Evolutionary conservation across 2,329 filamentous ascomycete species (phyloP).

Genomic region (Botrytis deweyae): DNA sequence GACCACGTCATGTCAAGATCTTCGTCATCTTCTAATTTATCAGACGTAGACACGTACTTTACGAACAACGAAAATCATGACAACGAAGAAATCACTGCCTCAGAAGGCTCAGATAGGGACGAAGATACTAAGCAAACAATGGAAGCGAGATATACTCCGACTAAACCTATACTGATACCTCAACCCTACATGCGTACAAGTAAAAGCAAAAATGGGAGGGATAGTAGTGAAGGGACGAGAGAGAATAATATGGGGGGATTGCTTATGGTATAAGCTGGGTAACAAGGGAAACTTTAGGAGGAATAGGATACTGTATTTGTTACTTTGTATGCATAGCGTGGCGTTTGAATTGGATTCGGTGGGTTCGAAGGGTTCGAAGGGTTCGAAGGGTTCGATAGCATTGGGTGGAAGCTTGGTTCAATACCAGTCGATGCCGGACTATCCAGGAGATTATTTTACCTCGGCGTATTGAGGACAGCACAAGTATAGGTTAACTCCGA

Average conservation of each 20-base stretch:
- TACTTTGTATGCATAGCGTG: constrained; percentile 14
- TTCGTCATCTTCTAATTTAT: background rate
- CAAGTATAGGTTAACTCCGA: background rate
- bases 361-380: background rate
- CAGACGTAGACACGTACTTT: background rate
- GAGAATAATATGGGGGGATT: constrained; percentile 2
- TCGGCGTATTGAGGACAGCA: background rate
- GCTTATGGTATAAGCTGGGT: constrained; percentile 5
- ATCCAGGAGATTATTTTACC: background rate
- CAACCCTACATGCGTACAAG: background rate
- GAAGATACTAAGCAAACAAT: background rate
- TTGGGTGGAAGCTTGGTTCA: background rate
- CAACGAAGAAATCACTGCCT: background rate
- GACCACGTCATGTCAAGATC: background rate
- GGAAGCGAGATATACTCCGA: background rate
- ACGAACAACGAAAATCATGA: background rate
- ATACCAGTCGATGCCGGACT: background rate
- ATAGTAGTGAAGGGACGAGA: background rate
- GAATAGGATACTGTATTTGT: background rate
- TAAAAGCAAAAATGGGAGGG: constrained; percentile 3
- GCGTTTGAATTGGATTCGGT: constrained; percentile 5
- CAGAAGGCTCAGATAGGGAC: constrained; percentile 1
- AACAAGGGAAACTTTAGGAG: background rate
- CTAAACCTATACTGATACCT: constrained; percentile 5
- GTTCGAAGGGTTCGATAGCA: constrained; percentile 1